A percentile compares a stretch with the other conserved stretches of the same genome.
Conservation (phyloP, 306 rosid species). For the Vicia faba region DNA sequence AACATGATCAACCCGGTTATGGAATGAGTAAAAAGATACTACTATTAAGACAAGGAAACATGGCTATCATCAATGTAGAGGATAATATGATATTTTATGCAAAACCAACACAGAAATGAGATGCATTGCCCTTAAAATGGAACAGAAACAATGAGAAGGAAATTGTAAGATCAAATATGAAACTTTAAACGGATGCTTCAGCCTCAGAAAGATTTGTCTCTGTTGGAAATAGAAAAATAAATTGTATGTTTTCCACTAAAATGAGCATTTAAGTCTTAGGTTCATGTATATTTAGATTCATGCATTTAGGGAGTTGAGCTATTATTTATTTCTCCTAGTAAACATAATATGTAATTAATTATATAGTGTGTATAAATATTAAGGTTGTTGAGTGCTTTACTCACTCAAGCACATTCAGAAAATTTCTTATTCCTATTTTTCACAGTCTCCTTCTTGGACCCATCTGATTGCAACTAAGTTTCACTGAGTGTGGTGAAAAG, state of each 20-base stretch:
- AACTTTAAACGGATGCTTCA: constrained; percentile 15
- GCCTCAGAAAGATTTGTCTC: constrained; percentile 27
- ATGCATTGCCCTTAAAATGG: constrained; percentile 18
- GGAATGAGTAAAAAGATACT: constrained; percentile 11
- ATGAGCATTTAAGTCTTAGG: too few relatives aligned
- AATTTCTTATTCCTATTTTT: too few relatives aligned
- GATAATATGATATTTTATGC: constrained; percentile 24
- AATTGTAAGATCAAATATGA: constrained; percentile 24
- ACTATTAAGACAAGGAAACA: constrained; percentile 12
- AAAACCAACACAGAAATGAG: constrained; percentile 27
- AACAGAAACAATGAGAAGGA: constrained; percentile 15
- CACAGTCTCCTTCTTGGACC: constrained; percentile 20
- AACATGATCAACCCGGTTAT: constrained; percentile 25
- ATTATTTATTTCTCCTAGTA: too few relatives aligned
- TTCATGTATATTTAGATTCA: too few relatives aligned
- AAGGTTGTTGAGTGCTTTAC: too few relatives aligned
- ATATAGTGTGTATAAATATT: too few relatives aligned
- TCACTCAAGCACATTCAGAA: too few relatives aligned
- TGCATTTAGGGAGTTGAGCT: too few relatives aligned
- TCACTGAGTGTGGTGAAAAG: not conserved
- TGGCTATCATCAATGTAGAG: constrained; percentile 23
- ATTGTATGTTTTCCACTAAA: too few relatives aligned
- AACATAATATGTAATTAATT: too few relatives aligned
- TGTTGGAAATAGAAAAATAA: too few relatives aligned
- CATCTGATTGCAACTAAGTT: constrained; percentile 8